Evolutionary conservation across 176 grass and related monocot genomes (phyloP).

Genomic region (Eremochloa ophiuroides): DNA sequence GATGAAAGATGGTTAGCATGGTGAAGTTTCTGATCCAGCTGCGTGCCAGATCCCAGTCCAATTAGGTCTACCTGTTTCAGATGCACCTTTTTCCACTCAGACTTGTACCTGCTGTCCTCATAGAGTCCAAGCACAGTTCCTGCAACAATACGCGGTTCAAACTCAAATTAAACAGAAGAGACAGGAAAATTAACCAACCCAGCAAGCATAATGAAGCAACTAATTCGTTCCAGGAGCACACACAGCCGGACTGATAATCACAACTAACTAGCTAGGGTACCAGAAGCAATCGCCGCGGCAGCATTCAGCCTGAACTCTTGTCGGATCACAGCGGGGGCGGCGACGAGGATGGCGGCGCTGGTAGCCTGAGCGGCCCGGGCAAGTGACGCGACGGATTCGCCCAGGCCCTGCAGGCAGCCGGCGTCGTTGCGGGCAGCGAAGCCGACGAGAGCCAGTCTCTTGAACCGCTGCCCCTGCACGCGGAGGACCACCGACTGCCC

Average conservation of each 20-base stretch:
- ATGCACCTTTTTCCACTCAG: slow-evolving; percentile 69
- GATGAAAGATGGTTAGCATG: slow-evolving; percentile 59
- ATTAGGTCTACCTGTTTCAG: slow-evolving; percentile 86
- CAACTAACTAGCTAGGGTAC: not conserved
- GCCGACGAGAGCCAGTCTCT: slow-evolving; percentile 76
- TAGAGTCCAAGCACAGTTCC: slow-evolving; percentile 74
- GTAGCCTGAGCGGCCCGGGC: slow-evolving; percentile 66
- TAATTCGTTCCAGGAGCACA: not conserved
- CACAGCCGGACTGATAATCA: no score
- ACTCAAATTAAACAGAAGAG: not conserved
- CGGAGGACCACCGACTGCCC: slow-evolving; percentile 70
- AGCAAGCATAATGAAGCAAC: not conserved
- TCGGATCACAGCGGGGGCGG: slow-evolving; percentile 32
- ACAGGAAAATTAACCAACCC: not conserved
- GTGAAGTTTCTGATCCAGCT: slow-evolving; percentile 69
- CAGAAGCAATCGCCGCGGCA: slow-evolving; percentile 68
- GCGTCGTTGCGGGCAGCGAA: slow-evolving; percentile 17
- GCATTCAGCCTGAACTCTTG: slow-evolving; percentile 47
- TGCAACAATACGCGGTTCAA: slow-evolving; percentile 10
- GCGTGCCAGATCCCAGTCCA: slow-evolving; percentile 57
- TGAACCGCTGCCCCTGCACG: slow-evolving; percentile 64
- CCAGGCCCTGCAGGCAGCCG: slow-evolving; percentile 45
- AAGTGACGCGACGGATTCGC: slow-evolving; percentile 58
- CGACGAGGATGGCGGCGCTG: slow-evolving; percentile 58
- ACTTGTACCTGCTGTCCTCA: slow-evolving; percentile 89